Evolutionary conservation across 1,284 basidiomycete genomes (phyloP).

Genomic region (Calocybe gambosa): DNA sequence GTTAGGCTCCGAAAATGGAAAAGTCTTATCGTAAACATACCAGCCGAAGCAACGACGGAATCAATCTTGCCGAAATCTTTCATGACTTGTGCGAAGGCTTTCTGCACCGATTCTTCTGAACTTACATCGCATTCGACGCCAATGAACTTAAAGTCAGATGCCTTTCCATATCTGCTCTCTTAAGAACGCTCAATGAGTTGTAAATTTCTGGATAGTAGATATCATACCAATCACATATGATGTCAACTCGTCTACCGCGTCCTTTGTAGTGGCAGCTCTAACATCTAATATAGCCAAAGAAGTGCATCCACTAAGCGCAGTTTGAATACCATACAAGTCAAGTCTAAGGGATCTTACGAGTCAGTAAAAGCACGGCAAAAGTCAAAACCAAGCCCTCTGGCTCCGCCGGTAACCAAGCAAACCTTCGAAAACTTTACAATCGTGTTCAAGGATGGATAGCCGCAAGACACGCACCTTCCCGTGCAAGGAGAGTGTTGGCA

Average conservation of each 20-base stretch:
- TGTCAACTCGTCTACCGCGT: slow-evolving; percentile 71
- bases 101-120: slow-evolving; percentile 73
- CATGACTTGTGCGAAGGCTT: slow-evolving; percentile 63
- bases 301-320: slow-evolving; percentile 62
- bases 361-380: slow-evolving; percentile 87
- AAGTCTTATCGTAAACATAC: slow-evolving; percentile 33
- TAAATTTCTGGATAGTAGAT: slow-evolving; percentile 3
- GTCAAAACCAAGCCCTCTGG: slow-evolving; percentile 83
- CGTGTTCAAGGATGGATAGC: not conserved
- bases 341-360: slow-evolving; percentile 44
- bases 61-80: slow-evolving; percentile 81
- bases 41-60: slow-evolving; percentile 83
- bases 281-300: slow-evolving; percentile 83
- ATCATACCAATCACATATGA: slow-evolving; percentile 43
- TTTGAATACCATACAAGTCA: not conserved
- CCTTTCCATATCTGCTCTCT: slow-evolving; percentile 55
- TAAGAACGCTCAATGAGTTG: slow-evolving; percentile 19
- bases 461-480: slow-evolving; percentile 45
- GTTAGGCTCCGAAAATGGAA: not conserved
- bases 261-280: slow-evolving; percentile 64
- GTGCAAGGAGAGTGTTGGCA: slow-evolving; percentile 64
- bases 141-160: slow-evolving; percentile 63
- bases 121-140: slow-evolving; percentile 88
- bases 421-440: slow-evolving; percentile 44
- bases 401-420: slow-evolving; percentile 92